phyloP scores from a whole-genome alignment of 2,329 filamentous ascomycete genomes.

The Aspergillus quadrilineatus region DNA sequence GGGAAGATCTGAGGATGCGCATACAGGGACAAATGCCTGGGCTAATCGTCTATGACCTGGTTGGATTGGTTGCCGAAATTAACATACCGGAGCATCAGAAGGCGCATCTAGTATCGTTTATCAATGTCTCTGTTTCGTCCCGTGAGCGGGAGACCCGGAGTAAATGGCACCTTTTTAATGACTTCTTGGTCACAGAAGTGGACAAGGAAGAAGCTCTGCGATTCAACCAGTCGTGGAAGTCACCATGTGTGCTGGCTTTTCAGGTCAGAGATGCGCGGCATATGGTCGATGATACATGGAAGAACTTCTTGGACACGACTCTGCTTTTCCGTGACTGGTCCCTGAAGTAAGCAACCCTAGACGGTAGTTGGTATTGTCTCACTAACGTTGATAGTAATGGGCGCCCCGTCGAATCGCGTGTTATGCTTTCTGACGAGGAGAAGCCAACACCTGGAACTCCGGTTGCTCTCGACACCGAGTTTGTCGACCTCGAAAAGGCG shows the following conservation, averaged over 20 bases:
- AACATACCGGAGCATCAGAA: slow-evolving; percentile 82
- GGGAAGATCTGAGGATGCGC: slow-evolving; percentile 79
- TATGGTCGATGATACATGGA: slow-evolving; percentile 82
- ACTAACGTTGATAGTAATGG: slow-evolving; percentile 28
- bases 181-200: slow-evolving; percentile 84
- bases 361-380: slow-evolving; percentile 5
- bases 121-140: slow-evolving; percentile 66
- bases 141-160: slow-evolving; percentile 55
- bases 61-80: slow-evolving; percentile 87
- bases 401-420: slow-evolving; percentile 39
- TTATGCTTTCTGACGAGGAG: slow-evolving; percentile 54
- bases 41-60: slow-evolving; percentile 84
- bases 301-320: slow-evolving; percentile 75
- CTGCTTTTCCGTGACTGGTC: slow-evolving; percentile 75
- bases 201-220: slow-evolving; percentile 79
- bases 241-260: slow-evolving; percentile 82
- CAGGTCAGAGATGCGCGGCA: slow-evolving; percentile 81
- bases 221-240: slow-evolving; percentile 90
- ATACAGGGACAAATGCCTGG: slow-evolving; percentile 75
- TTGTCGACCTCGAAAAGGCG: slow-evolving; percentile 86
- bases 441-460: slow-evolving; percentile 69
- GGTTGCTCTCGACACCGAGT: slow-evolving; percentile 92
- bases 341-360: slow-evolving; percentile 42
- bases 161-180: slow-evolving; percentile 96
- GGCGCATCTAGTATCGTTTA: slow-evolving; percentile 84